Base-by-base conservation (phyloP, 805 yeast genomes). In the Metahyphopichia silvanorum region DNA sequence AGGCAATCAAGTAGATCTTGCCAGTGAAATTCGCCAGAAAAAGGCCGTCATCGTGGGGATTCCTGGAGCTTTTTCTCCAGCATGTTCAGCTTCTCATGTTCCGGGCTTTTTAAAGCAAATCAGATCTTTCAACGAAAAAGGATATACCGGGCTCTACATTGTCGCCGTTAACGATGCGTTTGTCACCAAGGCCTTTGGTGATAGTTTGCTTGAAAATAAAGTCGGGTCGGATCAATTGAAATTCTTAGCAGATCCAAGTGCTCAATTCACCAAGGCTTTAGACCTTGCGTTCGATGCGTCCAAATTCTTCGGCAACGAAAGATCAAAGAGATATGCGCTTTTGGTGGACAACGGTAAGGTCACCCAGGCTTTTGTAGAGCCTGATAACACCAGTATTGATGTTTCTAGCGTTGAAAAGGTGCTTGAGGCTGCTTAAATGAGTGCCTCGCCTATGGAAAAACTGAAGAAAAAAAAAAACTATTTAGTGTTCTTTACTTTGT, bases 101-200 rank as follows among this genome's bases (percentile, higher is more conserved):
- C 93, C 94, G 2, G 87, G 85, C n/a, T 86, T 73, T 57, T 49
- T 86, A 49, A 61, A 65, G 38, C 57, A 70, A 27, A 57, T 73
- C 37, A 52, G 67, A 5, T 66, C 71, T 21, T 75, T 87, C 50
- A 64, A 72, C 39, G 68, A 66, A 18, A 81, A 82, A 60, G 95
- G 95, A n/a, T 69, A 76, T 60, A 47, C 61, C 16, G 60, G 76
- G 28, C 57, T 87, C 32, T 77, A 70, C 47, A 76, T 88, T 26
- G 76, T 88, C 21, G 71, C 93, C 13, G 95, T 86, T 30, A 88
- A 88, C 58, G 96, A 88, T 54, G 74, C 93, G 3, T 88, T 88
- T 57, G 96, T 87, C 31, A 76, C 80, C 51, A 74, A 76, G 46
- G 89, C 93, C 0, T 88, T 95, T 95, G 77, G 75, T 27, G 73